Evolutionary conservation across 2,329 filamentous ascomycete species (phyloP).

Genomic region (Fonsecaea nubica): DNA sequence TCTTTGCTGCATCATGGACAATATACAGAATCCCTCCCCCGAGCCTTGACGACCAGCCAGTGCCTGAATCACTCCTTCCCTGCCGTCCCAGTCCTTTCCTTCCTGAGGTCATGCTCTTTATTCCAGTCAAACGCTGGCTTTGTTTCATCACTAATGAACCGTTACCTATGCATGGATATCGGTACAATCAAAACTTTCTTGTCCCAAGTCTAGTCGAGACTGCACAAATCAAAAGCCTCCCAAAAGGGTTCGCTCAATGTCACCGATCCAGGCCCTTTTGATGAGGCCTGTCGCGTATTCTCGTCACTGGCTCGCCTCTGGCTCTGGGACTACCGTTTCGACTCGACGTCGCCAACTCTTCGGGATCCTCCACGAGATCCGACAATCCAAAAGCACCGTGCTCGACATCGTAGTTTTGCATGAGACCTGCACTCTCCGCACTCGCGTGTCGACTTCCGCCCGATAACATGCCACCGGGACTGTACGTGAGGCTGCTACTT

Average conservation of each 20-base stretch:
- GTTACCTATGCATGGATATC: slow-evolving; percentile 40
- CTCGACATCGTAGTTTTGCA: slow-evolving; percentile 88
- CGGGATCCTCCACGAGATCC: slow-evolving; percentile 74
- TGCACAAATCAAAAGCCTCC: neutral
- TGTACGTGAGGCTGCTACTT: slow-evolving; percentile 57
- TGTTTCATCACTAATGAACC: slow-evolving; percentile 34
- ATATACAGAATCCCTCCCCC: neutral
- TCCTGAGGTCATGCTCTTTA: slow-evolving; percentile 6
- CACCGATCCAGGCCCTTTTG: slow-evolving; percentile 35
- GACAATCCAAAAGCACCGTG: slow-evolving; percentile 76
- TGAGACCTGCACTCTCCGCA: slow-evolving; percentile 72
- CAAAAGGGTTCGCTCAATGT: slow-evolving; percentile 11
- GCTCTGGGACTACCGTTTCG: slow-evolving; percentile 19
- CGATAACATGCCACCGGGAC: slow-evolving; percentile 55
- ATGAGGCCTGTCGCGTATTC: slow-evolving; percentile 34
- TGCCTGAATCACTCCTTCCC: slow-evolving; percentile 5
- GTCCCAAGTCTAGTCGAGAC: slow-evolving; percentile 3
- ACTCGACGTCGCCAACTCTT: slow-evolving; percentile 30
- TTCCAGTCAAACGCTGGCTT: slow-evolving; percentile 24
- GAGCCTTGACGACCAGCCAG: neutral
- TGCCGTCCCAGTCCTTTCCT: slow-evolving; percentile 4
- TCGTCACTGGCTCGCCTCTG: slow-evolving; percentile 27
- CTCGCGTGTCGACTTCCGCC: slow-evolving; percentile 55
- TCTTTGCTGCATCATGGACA: neutral
- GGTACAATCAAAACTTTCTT: slow-evolving; percentile 33